phyloP scores from a whole-genome alignment of 345 rosid species.

The Citrus sp. region DNA sequence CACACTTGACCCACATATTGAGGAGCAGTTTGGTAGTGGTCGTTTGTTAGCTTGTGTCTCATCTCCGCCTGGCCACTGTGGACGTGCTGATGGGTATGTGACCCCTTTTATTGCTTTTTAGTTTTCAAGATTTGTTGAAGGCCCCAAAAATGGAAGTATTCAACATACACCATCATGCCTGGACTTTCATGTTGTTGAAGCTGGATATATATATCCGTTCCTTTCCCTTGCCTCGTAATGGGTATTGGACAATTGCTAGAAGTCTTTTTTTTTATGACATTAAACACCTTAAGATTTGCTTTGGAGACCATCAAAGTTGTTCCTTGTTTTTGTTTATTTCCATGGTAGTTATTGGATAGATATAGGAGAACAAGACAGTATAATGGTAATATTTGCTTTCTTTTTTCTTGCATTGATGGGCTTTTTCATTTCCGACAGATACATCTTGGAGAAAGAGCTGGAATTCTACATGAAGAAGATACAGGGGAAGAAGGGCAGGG shows the following conservation, averaged over 20 bases:
- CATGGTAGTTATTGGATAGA: not conserved
- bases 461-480: slow-evolving; percentile 82
- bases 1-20: slow-evolving; percentile 40
- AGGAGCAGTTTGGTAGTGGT: slow-evolving; percentile 45
- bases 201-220: not conserved
- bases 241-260: not conserved
- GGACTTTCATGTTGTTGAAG: no score
- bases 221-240: not conserved
- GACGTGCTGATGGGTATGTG: slow-evolving; percentile 50
- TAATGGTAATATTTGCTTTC: not conserved
- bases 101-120: not conserved
- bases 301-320: no score
- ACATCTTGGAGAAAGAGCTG: slow-evolving; percentile 62
- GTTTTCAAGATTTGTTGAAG: not conserved
- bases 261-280: not conserved
- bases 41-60: slow-evolving; percentile 43
- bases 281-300: not conserved
- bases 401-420: not conserved
- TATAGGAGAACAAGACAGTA: not conserved
- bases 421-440: slow-evolving; percentile 34
- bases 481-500: slow-evolving; percentile 88
- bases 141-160: no score
- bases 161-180: no score
- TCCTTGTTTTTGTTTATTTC: no score
- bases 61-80: slow-evolving; percentile 49